Conservation (phyloP, 371 early-diverging fungal genomes). For the Rhizopus arrhizus region DNA sequence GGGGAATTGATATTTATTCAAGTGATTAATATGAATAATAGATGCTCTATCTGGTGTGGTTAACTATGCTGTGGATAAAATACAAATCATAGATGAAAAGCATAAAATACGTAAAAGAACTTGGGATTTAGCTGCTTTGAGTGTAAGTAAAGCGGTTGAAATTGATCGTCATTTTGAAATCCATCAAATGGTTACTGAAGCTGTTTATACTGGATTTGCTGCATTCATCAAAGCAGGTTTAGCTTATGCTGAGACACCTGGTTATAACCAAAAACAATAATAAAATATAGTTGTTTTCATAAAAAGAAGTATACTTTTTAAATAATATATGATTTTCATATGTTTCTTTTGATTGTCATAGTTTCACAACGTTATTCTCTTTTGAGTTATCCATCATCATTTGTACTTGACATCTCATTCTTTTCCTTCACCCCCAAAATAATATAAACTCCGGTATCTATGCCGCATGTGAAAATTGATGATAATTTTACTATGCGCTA, state of each 20-base stretch:
- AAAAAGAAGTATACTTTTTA: no score
- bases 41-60: constrained; percentile 52
- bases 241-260: constrained; percentile 62
- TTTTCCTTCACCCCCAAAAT: background rate
- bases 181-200: constrained; percentile 57
- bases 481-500: background rate
- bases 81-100: constrained; percentile 52
- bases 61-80: constrained; percentile 42
- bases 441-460: constrained; percentile 2
- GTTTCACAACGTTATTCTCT: no score
- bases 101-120: constrained; percentile 56
- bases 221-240: constrained; percentile 63
- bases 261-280: constrained; percentile 1
- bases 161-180: constrained; percentile 63
- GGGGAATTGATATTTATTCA: background rate
- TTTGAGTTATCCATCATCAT: no score
- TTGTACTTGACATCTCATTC: no score
- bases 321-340: no score
- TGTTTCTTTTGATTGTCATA: no score
- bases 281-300: background rate
- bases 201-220: constrained; percentile 53
- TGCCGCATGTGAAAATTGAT: constrained; percentile 6
- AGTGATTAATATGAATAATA: background rate
- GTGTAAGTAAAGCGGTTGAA: constrained; percentile 55
- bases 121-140: constrained; percentile 51